Evolutionary conservation across 2,329 filamentous ascomycete genomes (phyloP).

Genomic region (Verticillium alfalfae): DNA sequence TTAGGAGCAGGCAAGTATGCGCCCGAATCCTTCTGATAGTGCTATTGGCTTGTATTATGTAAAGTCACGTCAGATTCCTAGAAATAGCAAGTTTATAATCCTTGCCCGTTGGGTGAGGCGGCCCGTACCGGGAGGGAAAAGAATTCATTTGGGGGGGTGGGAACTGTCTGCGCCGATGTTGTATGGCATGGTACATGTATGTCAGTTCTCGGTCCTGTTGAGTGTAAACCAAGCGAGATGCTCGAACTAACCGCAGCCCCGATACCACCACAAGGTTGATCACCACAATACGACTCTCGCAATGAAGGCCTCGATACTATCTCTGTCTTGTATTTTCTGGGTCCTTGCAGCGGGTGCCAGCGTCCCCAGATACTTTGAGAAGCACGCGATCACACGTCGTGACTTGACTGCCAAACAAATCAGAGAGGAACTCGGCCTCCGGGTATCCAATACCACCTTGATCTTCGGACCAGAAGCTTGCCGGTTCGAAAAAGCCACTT

Average conservation of each 20-base stretch:
- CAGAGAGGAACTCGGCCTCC: neutral
- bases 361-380: neutral
- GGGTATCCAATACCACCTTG: neutral
- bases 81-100: neutral
- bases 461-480: neutral
- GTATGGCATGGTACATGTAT: neutral
- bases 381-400: neutral
- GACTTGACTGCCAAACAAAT: neutral
- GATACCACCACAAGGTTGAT: neutral
- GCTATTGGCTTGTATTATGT: neutral
- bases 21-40: no score
- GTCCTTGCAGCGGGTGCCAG: neutral
- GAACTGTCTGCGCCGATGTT: neutral
- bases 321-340: neutral
- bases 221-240: neutral
- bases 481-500: neutral
- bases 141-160: neutral
- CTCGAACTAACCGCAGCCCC: neutral
- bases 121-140: neutral
- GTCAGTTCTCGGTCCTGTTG: neutral
- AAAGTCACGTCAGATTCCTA: neutral
- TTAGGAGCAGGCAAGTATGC: no score
- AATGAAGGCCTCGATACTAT: neutral
- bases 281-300: neutral
- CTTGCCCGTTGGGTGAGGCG: neutral